Evolutionary conservation across 2,329 filamentous ascomycete species (phyloP).

Genomic region (Colletotrichum spinosum): DNA sequence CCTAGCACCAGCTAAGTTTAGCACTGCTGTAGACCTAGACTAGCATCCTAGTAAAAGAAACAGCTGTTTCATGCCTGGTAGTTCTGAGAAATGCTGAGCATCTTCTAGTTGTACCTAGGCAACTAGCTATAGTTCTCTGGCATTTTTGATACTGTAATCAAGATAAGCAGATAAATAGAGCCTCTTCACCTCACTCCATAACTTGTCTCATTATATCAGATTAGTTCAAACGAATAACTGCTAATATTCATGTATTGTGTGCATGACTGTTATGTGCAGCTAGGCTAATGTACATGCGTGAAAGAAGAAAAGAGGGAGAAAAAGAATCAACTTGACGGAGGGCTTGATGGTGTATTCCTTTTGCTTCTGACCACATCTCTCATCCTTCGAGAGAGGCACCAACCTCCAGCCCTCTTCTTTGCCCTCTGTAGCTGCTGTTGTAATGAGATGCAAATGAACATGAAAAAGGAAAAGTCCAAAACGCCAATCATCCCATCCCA

Average conservation of each 20-base stretch:
- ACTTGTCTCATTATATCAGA: no score
- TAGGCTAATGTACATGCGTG: slow-evolving; percentile 21
- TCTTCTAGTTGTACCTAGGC: no score
- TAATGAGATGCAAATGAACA: neutral
- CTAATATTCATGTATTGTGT: neutral
- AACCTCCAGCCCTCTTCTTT: slow-evolving; percentile 3
- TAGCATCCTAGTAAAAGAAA: no score
- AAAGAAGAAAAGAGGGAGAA: neutral
- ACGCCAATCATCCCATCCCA: slow-evolving; percentile 27
- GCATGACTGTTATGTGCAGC: slow-evolving; percentile 19
- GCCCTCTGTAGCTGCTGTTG: neutral
- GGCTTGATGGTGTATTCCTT: neutral
- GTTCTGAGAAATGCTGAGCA: no score
- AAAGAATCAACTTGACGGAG: neutral
- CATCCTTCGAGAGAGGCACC: neutral
- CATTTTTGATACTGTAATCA: no score
- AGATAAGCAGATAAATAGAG: no score
- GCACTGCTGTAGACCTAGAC: no score
- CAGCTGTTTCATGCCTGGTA: no score
- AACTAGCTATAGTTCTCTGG: no score
- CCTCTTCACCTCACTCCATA: no score
- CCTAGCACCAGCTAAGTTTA: no score
- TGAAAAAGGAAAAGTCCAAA: slow-evolving; percentile 31
- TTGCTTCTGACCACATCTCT: neutral
- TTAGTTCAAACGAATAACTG: no score